Percentiles rank a stretch among this genome's conserved stretches.
Conservation (phyloP, 352 stramenopile genomes). For the Phytophthora foliorum region DNA sequence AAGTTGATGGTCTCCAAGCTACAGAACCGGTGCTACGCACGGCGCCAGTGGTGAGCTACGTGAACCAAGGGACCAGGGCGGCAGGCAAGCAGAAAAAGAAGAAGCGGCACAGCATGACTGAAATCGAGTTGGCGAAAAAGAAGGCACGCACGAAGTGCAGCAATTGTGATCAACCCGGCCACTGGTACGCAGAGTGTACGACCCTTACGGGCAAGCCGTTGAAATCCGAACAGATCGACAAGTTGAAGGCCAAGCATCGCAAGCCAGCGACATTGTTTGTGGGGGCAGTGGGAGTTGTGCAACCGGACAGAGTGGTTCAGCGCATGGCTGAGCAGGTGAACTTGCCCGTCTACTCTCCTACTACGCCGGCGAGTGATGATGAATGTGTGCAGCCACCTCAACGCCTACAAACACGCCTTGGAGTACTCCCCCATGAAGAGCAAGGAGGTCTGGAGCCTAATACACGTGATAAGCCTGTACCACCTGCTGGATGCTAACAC, state of each 20-base stretch:
- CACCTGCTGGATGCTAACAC: not conserved
- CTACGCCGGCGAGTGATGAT: not conserved
- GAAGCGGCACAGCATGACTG: not conserved
- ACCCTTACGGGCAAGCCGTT: not conserved
- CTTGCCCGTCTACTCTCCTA: not conserved
- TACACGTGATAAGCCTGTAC: not conserved
- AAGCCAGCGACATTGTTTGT: not conserved
- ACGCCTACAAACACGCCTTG: too few relatives aligned
- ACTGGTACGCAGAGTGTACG: slow-evolving; percentile 4
- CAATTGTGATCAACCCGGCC: not conserved
- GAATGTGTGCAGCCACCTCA: not conserved
- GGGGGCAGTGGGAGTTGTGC: not conserved
- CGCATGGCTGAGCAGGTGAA: not conserved
- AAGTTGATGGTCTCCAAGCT: not conserved
- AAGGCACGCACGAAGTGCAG: not conserved
- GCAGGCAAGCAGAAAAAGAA: not conserved
- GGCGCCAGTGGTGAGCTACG: not conserved
- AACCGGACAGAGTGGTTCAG: too few relatives aligned
- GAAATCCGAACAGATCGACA: not conserved
- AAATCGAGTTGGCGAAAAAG: not conserved
- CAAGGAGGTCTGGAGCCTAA: too few relatives aligned
- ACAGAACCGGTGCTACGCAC: too few relatives aligned
- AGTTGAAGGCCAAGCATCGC: not conserved
- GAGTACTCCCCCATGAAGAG: too few relatives aligned
- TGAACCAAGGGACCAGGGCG: not conserved